Evolutionary conservation across 805 yeast species (phyloP).

Genomic region (Candida wancherniae): DNA sequence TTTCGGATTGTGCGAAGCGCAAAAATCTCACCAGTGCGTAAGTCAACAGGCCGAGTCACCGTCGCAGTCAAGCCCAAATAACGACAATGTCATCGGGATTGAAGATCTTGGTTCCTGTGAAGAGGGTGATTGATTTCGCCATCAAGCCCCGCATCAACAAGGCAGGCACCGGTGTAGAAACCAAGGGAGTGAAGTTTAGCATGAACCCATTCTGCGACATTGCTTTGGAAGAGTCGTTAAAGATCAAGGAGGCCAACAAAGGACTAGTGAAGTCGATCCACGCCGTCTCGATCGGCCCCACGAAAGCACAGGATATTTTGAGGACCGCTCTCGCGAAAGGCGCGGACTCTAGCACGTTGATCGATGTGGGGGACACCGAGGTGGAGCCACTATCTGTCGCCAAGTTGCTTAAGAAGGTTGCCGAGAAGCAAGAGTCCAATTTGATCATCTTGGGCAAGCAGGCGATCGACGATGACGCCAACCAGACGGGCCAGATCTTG

Average conservation of each 20-base stretch:
- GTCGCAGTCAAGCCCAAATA: background rate
- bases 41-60: too few species aligned
- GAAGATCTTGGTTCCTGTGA: conserved; percentile 86
- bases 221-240: conserved; percentile 92
- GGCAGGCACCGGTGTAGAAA: conserved; percentile 76
- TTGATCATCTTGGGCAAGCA: conserved; percentile 91
- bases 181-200: conserved; percentile 85
- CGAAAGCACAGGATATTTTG: conserved; percentile 81
- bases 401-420: conserved; percentile 70
- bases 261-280: conserved; percentile 73
- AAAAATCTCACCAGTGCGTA: too few species aligned
- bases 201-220: conserved; percentile 98
- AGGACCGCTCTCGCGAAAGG: conserved; percentile 94
- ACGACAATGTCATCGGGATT: conserved; percentile 36
- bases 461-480: conserved; percentile 92
- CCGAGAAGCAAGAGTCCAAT: conserved; percentile 66
- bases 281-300: conserved; percentile 86
- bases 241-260: conserved; percentile 63
- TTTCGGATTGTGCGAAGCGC: too few species aligned
- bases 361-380: conserved; percentile 68
- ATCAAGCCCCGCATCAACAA: conserved; percentile 89
- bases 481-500: conserved; percentile 94
- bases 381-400: conserved; percentile 90
- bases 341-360: conserved; percentile 76
- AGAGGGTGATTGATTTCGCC: conserved; percentile 91